These are phyloP conservation scores for Sporobolomyces phaffii DNA, from an alignment of 768 basidiomycete species.

Conservation along the genomic window DNA sequence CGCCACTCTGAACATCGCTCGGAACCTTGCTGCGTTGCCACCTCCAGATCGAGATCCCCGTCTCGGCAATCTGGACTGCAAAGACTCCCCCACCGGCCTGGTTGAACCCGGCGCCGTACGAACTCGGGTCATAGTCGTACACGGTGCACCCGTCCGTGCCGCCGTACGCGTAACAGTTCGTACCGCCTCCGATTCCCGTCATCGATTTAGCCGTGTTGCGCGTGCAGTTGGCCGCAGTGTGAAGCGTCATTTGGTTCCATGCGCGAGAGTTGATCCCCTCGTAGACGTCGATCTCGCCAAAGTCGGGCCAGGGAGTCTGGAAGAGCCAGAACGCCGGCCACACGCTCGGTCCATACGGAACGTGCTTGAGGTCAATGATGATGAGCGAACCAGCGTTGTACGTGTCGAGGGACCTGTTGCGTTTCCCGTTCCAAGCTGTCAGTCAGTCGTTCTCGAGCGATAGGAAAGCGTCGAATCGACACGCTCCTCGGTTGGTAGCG, in stretches of 20 bases:
- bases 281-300: conserved; percentile 45
- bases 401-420: background rate
- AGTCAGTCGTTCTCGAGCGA: too few species aligned
- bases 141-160: conserved; percentile 49
- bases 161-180: conserved; percentile 44
- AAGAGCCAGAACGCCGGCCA: conserved; percentile 26
- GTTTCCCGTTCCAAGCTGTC: too few species aligned
- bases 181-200: conserved; percentile 44
- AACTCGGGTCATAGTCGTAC: conserved; percentile 44
- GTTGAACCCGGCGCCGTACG: conserved; percentile 52
- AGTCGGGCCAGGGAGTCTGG: conserved; percentile 52
- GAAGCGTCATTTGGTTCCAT: conserved; percentile 32
- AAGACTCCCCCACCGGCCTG: conserved; percentile 52
- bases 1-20: conserved; percentile 34
- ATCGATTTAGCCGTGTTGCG: conserved; percentile 34
- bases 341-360: background rate
- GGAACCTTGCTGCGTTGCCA: conserved; percentile 47
- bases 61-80: conserved; percentile 46
- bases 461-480: too few species aligned
- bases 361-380: conserved; percentile 20
- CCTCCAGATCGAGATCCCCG: conserved; percentile 52
- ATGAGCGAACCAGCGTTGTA: conserved; percentile 15
- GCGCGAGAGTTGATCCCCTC: conserved; percentile 46
- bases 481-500: too few species aligned
- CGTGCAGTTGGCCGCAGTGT: conserved; percentile 6